Percentiles rank a stretch among this genome's conserved stretches.
Conservation (phyloP, 208 protist species). For the Leishmania braziliensis region DNA sequence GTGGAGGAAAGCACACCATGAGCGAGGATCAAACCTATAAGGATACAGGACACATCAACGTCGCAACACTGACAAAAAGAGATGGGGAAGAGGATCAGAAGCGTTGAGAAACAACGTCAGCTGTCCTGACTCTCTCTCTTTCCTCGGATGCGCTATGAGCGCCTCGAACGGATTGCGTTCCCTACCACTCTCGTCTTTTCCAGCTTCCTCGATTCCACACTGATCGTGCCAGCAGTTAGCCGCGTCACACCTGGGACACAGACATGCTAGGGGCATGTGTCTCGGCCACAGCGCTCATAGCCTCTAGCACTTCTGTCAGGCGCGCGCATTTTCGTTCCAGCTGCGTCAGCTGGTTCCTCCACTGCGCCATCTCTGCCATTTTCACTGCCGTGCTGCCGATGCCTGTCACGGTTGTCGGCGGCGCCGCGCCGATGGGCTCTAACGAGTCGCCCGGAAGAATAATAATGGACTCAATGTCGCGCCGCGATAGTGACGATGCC, state of each 20-base stretch:
- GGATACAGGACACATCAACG: not conserved
- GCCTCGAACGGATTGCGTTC: not conserved
- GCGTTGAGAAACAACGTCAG: not conserved
- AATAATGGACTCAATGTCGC: conserved; percentile 57
- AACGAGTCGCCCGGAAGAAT: conserved; percentile 31
- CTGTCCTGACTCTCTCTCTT: not conserved
- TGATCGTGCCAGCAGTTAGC: not conserved
- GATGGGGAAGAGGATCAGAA: not conserved
- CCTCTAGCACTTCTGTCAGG: conserved; percentile 44
- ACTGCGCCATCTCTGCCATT: conserved; percentile 22
- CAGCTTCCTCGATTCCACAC: not conserved
- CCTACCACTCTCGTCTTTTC: not conserved
- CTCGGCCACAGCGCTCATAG: conserved; percentile 36
- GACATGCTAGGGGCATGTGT: conserved; percentile 65
- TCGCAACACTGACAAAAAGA: not conserved
- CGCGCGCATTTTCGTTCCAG: conserved; percentile 44
- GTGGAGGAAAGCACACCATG: not conserved
- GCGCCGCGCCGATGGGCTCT: conserved; percentile 17
- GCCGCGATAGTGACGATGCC: conserved; percentile 51
- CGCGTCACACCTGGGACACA: conserved; percentile 30
- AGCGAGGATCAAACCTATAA: not conserved
- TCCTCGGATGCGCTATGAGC: not conserved
- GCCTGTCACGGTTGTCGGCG: not conserved
- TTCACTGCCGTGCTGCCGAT: conserved; percentile 2
- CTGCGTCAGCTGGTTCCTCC: conserved; percentile 32